These are phyloP conservation scores for Pythium monospermum DNA, from an alignment of 352 stramenopile species.

Conservation along the genomic window DNA sequence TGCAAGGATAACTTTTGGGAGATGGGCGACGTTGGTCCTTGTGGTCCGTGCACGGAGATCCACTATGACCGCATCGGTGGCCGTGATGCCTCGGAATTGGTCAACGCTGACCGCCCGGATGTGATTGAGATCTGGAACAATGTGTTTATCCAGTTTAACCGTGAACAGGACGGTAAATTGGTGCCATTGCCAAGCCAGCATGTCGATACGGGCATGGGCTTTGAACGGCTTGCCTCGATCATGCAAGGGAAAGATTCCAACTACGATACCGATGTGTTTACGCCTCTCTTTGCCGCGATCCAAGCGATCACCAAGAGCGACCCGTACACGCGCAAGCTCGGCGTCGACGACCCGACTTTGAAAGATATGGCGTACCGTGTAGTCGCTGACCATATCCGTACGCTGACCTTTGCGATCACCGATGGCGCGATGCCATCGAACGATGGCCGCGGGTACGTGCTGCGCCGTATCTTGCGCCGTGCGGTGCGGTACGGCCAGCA, in stretches of 20 bases:
- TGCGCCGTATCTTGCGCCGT: slow-evolving; percentile 96
- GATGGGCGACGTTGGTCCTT: slow-evolving; percentile 99
- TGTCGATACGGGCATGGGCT: slow-evolving; percentile 99
- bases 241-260: slow-evolving; percentile 94
- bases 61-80: slow-evolving; percentile 98
- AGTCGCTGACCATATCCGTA: slow-evolving; percentile 97
- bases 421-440: slow-evolving; percentile 97
- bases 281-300: slow-evolving; percentile 94
- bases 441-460: slow-evolving; percentile 97
- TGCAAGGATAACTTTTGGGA: slow-evolving; percentile 99
- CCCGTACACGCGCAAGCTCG: slow-evolving; percentile 81
- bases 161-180: slow-evolving; percentile 88
- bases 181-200: slow-evolving; percentile 92
- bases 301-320: slow-evolving; percentile 72
- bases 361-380: slow-evolving; percentile 93
- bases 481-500: slow-evolving; percentile 98
- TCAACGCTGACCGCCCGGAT: slow-evolving; percentile 97
- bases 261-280: slow-evolving; percentile 99
- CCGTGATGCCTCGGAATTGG: slow-evolving; percentile 88
- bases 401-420: slow-evolving; percentile 96
- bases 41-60: slow-evolving; percentile 98
- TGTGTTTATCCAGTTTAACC: slow-evolving; percentile 99
- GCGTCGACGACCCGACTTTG: slow-evolving; percentile 85
- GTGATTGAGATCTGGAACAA: slow-evolving; percentile 99
- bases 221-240: slow-evolving; percentile 93